Evolutionary conservation across 2,329 filamentous ascomycete genomes (phyloP).

Genomic region (Parastagonospora nodorum): DNA sequence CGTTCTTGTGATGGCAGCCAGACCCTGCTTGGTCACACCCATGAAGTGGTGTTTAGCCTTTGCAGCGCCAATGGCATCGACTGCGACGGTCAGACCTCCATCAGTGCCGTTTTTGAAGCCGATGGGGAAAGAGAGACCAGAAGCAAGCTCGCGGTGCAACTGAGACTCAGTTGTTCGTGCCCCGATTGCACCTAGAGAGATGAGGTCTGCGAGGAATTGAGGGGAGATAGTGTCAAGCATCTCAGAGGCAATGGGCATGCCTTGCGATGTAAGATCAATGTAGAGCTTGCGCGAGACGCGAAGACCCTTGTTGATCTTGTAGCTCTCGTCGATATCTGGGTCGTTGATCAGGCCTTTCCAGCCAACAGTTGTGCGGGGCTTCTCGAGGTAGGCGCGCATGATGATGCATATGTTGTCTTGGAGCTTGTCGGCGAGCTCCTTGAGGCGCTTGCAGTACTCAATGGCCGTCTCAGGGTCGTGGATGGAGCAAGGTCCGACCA

Average conservation of each 20-base stretch:
- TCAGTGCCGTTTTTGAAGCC: slow-evolving; percentile 99
- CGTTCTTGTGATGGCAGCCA: slow-evolving; percentile 93
- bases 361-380: slow-evolving; percentile 95
- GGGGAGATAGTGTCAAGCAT: slow-evolving; percentile 99
- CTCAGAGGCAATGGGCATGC: slow-evolving; percentile 95
- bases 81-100: slow-evolving; percentile 85
- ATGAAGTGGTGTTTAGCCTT: slow-evolving; percentile 94
- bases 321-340: slow-evolving; percentile 95
- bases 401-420: slow-evolving; percentile 85
- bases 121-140: slow-evolving; percentile 93
- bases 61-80: slow-evolving; percentile 87
- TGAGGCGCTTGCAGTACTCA: slow-evolving; percentile 84
- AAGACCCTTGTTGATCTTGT: slow-evolving; percentile 98
- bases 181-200: slow-evolving; percentile 93
- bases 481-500: slow-evolving; percentile 95
- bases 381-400: slow-evolving; percentile 99
- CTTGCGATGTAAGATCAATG: slow-evolving; percentile 80
- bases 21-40: slow-evolving; percentile 96
- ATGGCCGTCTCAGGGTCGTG: slow-evolving; percentile 88
- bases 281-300: slow-evolving; percentile 92
- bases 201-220: slow-evolving; percentile 94
- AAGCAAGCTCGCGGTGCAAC: slow-evolving; percentile 93
- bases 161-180: slow-evolving; percentile 96
- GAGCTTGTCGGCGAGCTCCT: slow-evolving; percentile 77
- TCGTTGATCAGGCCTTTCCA: slow-evolving; percentile 99